phyloP scores from a whole-genome alignment of 192 early-diverging fungal genomes.

The Obelidium mucronatum region DNA sequence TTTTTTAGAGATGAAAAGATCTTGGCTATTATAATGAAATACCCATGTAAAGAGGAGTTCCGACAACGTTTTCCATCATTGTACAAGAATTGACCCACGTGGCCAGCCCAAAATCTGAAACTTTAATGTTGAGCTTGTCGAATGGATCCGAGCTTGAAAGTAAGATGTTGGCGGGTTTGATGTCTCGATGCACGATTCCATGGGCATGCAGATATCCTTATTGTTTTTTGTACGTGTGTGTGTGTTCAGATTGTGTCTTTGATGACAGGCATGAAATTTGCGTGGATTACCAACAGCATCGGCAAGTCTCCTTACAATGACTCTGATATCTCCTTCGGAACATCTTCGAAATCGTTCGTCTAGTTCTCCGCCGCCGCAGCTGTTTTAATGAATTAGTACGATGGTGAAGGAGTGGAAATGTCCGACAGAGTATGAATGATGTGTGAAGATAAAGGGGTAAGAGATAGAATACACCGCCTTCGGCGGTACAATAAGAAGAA shows the following conservation, averaged over 20 bases:
- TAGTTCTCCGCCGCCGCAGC: constrained; percentile 48
- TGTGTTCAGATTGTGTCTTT: background rate
- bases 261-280: background rate
- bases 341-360: constrained; percentile 39
- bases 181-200: constrained; percentile 68
- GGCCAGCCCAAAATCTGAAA: constrained; percentile 59
- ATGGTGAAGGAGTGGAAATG: no score
- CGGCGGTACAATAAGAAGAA: no score
- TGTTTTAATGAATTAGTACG: constrained; percentile 11
- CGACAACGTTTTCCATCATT: constrained; percentile 53
- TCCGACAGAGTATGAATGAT: no score
- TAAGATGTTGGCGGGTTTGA: constrained; percentile 84
- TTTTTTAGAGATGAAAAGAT: no score
- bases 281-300: constrained; percentile 32
- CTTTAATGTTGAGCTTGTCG: constrained; percentile 55
- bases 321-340: constrained; percentile 37
- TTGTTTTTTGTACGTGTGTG: background rate
- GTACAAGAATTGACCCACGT: constrained; percentile 49
- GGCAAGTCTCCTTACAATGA: constrained; percentile 31
- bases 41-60: constrained; percentile 46
- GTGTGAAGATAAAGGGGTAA: no score
- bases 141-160: constrained; percentile 48
- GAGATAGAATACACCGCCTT: no score
- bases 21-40: no score
- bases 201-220: constrained; percentile 29